Evolutionary conservation across 1,284 basidiomycete species (phyloP).

Genomic region (Pascua guehoae): DNA sequence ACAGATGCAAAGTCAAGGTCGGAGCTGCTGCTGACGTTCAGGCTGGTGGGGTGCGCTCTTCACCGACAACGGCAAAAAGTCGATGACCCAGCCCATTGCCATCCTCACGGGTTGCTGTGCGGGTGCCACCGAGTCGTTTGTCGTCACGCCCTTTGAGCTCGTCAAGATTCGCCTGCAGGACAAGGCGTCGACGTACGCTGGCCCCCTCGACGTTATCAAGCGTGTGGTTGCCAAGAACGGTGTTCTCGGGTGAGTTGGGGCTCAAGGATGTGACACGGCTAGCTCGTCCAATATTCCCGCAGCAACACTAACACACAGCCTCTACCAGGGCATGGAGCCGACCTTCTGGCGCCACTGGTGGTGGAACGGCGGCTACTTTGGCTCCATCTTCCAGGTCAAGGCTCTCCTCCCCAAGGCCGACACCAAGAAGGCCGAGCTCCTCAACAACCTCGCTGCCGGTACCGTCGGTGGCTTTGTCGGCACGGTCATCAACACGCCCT

Average conservation of each 20-base stretch:
- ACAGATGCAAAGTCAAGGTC: background rate
- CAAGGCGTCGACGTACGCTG: slow-evolving; percentile 79
- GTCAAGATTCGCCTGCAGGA: slow-evolving; percentile 95
- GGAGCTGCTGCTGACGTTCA: slow-evolving; percentile 55
- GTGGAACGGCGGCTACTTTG: slow-evolving; percentile 90
- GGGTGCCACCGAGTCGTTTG: slow-evolving; percentile 91
- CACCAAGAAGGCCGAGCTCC: slow-evolving; percentile 66
- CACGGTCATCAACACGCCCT: slow-evolving; percentile 55
- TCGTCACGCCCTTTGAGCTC: slow-evolving; percentile 86
- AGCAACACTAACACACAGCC: no score
- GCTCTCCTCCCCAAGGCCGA: slow-evolving; percentile 75
- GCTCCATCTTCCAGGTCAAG: slow-evolving; percentile 79
- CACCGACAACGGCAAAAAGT: slow-evolving; percentile 59
- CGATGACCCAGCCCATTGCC: slow-evolving; percentile 84
- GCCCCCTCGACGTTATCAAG: slow-evolving; percentile 84
- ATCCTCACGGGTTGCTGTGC: slow-evolving; percentile 88
- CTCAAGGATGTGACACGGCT: background rate
- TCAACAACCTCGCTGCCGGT: slow-evolving; percentile 92
- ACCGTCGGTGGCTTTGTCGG: slow-evolving; percentile 87
- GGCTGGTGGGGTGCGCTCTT: slow-evolving; percentile 84
- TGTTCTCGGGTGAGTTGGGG: slow-evolving; percentile 64
- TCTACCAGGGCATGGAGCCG: slow-evolving; percentile 78
- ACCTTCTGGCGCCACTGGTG: slow-evolving; percentile 94
- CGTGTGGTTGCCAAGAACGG: slow-evolving; percentile 74
- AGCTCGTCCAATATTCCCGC: background rate